Conservation (phyloP, 352 stramenopile genomes). For the Pythium monospermum region DNA sequence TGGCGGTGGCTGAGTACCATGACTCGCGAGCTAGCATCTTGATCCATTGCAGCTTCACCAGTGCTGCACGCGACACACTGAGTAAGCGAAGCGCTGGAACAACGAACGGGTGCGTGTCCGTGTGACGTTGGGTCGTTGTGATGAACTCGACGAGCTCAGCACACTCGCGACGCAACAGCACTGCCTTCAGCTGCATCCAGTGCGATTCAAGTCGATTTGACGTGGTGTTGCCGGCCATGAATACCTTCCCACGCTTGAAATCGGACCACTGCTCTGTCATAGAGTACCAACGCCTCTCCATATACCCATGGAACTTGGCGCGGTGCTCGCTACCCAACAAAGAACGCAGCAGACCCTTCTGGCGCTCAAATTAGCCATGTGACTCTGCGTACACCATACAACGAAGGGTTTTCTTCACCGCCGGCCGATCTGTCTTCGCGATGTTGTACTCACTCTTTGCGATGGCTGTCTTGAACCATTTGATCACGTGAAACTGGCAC, state of each 20-base stretch:
- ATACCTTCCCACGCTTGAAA: neutral
- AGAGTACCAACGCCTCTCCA: neutral
- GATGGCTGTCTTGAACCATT: neutral
- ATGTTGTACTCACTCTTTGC: neutral
- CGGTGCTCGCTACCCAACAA: neutral
- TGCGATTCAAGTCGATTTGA: neutral
- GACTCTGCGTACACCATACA: neutral
- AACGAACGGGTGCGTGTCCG: neutral
- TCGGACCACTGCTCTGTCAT: neutral
- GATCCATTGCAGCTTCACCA: neutral
- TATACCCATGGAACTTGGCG: neutral
- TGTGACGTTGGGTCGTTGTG: neutral
- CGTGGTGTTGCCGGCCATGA: conserved; percentile 1
- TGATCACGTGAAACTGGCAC: conserved; percentile 19
- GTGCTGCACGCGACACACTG: neutral
- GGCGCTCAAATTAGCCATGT: neutral
- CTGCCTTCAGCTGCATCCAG: neutral
- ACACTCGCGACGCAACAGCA: neutral
- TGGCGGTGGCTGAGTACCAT: neutral
- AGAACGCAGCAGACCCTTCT: neutral
- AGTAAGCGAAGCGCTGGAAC: neutral
- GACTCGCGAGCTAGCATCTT: neutral
- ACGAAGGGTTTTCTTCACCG: neutral
- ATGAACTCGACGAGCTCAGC: neutral
- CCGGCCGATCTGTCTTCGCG: neutral